Evolutionary conservation across 2,329 filamentous ascomycete genomes (phyloP), one percentile per base, ranked within the genome.

Genomic region (Talaromyces sp.): DNA sequence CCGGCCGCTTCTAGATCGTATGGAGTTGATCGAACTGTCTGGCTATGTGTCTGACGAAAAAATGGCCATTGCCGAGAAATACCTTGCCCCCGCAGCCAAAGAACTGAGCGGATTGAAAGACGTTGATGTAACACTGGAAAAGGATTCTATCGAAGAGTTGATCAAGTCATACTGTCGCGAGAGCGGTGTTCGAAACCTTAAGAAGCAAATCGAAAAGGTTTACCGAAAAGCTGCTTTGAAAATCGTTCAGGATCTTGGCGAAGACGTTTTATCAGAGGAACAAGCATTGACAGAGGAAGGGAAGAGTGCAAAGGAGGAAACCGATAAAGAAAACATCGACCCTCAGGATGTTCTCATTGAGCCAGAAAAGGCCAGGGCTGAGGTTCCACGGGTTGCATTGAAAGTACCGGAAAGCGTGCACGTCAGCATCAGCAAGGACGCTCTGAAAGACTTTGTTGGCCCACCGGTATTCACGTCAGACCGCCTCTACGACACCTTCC

Each of bases 151-250:
- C 51, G 89, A 95, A 70, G 95, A 99, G 76, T 83, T 99, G 51
- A 99, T 99, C 80, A 98, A 98, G 79, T 96, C 91, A 26, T 99
- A 99, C 80, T 97, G 93, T 78, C 90, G 95, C 50, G 95, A 99
- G 77, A 96, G 92, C 50, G 95, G 95, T 68, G 96, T 99, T 9
- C 89, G 95, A 66, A 99, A 99, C 72, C 80, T 99, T 63, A 99
- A 99, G 84, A 98, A 99, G 81, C 93, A 98, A 75, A 99, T 99
- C 64, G 95, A 99, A 75, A 99, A 99, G 80, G 91, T 99, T 3
- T 99, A 97, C 78, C 88, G 95, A 61, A 99, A 99, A 77, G 92
- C 93, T 14, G 96, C 95, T 0, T 82, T 99, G 64, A 98, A 97
- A 78, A 99, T 99, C 66, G 93, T 99, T 13, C 89, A 93, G 73